These are phyloP conservation scores for Trichoderma gracile DNA, from an alignment of 2,329 filamentous ascomycete species.

Conservation along the genomic window DNA sequence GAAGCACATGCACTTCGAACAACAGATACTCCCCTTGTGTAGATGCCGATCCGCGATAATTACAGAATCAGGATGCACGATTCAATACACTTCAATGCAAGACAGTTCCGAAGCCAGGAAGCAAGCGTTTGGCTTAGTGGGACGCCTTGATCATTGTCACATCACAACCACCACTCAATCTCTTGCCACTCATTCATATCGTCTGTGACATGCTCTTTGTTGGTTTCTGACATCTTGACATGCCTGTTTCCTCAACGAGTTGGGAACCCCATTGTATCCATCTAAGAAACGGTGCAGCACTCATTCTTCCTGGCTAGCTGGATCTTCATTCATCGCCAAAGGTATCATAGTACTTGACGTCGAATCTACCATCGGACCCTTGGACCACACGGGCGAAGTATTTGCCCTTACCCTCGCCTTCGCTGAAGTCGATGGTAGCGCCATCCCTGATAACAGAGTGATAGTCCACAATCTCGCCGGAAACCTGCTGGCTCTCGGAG, in stretches of 20 bases:
- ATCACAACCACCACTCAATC: background rate
- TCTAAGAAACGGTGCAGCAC: background rate
- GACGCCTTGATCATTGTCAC: too few species aligned
- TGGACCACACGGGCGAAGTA: conserved; percentile 17
- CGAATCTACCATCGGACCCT: background rate
- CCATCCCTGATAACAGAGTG: background rate
- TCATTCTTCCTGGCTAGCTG: too few species aligned
- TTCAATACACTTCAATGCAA: too few species aligned
- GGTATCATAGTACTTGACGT: conserved; percentile 7
- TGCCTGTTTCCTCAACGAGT: too few species aligned
- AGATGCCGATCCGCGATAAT: too few species aligned
- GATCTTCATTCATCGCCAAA: background rate
- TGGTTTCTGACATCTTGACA: too few species aligned
- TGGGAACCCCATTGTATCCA: background rate
- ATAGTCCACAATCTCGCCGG: conserved; percentile 23
- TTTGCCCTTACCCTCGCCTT: conserved; percentile 14
- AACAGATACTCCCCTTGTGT: too few species aligned
- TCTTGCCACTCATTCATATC: background rate
- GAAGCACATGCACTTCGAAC: too few species aligned
- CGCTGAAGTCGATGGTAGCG: conserved; percentile 19
- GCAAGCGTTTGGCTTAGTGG: too few species aligned
- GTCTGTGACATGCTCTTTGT: too few species aligned
- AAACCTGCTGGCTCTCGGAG: conserved; percentile 6
- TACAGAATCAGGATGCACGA: too few species aligned
- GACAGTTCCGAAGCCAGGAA: too few species aligned